Evolutionary conservation across 2,329 filamentous ascomycete species (phyloP).

Genomic region (Onygenales sp.): DNA sequence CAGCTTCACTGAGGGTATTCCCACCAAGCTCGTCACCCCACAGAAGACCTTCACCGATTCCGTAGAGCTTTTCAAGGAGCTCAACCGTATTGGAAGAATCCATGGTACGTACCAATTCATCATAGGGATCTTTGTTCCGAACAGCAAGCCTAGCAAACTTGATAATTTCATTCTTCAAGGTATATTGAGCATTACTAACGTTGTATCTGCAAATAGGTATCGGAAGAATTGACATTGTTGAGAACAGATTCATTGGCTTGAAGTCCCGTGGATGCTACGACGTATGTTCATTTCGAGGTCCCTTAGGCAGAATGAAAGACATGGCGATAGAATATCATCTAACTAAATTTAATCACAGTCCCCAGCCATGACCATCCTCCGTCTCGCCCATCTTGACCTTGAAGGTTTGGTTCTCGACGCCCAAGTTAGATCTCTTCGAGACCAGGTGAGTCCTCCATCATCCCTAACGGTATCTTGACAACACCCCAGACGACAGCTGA

Average conservation of each 20-base stretch:
- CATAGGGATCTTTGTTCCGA: background rate
- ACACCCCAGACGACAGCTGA: too few relatives aligned
- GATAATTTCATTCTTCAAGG: background rate
- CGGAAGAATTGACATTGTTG: conserved; percentile 68
- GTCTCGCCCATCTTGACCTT: conserved; percentile 51
- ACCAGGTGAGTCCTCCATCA: conserved; percentile 25
- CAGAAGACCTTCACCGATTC: conserved; percentile 9
- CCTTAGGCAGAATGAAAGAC: too few relatives aligned
- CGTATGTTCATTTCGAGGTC: too few relatives aligned
- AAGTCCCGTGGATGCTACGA: conserved; percentile 32
- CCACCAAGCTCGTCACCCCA: conserved; percentile 10
- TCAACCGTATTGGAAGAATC: conserved; percentile 12
- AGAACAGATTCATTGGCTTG: conserved; percentile 63
- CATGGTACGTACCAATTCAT: conserved; percentile 7
- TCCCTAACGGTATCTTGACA: background rate
- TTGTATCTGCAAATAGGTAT: conserved; percentile 39
- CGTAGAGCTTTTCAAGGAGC: conserved; percentile 11
- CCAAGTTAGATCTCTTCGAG: conserved; percentile 54
- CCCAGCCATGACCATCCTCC: conserved; percentile 48
- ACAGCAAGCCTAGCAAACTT: background rate
- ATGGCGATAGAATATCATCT: background rate
- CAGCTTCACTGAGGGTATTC: conserved; percentile 17
- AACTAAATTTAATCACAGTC: conserved; percentile 23
- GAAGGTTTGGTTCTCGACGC: conserved; percentile 57
- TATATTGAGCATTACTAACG: background rate